Evolutionary conservation across 2,329 filamentous ascomycete species (phyloP).

Genomic region (Fonsecaea nubica): DNA sequence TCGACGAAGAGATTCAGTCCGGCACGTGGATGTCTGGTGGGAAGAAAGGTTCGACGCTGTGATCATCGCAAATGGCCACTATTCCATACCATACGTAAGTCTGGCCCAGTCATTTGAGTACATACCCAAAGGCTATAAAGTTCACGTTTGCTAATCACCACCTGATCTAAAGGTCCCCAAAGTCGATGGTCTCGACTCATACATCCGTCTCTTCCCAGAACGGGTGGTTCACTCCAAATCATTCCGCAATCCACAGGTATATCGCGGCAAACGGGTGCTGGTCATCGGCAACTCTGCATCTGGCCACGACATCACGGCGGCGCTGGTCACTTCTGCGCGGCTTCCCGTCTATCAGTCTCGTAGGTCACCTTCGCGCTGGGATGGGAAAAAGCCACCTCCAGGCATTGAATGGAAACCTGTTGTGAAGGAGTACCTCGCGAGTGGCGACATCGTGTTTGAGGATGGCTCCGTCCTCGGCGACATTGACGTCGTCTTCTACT

Average conservation of each 20-base stretch:
- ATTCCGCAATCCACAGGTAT: slow-evolving; percentile 51
- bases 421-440: slow-evolving; percentile 53
- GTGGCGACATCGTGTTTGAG: slow-evolving; percentile 60
- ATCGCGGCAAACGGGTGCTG: slow-evolving; percentile 59
- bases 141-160: not conserved
- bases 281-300: slow-evolving; percentile 71
- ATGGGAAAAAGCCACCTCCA: slow-evolving; percentile 54
- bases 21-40: slow-evolving; percentile 65
- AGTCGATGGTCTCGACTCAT: slow-evolving; percentile 55
- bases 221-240: slow-evolving; percentile 56
- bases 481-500: slow-evolving; percentile 70
- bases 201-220: slow-evolving; percentile 49
- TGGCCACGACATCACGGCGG: slow-evolving; percentile 66
- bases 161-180: slow-evolving; percentile 50
- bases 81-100: slow-evolving; percentile 63
- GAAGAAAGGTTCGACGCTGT: slow-evolving; percentile 67
- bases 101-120: not conserved
- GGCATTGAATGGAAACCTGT: slow-evolving; percentile 63
- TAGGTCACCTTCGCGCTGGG: slow-evolving; percentile 58
- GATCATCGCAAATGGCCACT: slow-evolving; percentile 67
- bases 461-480: slow-evolving; percentile 61
- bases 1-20: slow-evolving; percentile 46
- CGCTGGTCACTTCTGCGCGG: slow-evolving; percentile 51
- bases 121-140: not conserved
- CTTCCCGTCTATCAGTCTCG: slow-evolving; percentile 61